Base-by-base conservation (phyloP, 441 rosid genomes). In the Jatropha multifida region DNA sequence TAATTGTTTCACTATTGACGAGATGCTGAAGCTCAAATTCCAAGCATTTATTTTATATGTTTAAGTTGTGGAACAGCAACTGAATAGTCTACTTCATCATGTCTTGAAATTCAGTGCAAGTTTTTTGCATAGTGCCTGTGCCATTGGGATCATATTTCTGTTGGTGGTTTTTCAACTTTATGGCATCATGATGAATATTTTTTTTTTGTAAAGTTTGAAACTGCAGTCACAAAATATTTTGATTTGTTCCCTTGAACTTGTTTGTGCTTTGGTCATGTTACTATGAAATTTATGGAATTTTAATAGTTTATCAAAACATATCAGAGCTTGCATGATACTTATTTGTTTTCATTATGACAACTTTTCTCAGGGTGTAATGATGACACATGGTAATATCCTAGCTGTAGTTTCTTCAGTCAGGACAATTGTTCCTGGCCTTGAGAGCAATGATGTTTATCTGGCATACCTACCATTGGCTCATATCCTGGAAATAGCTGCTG, bases 391-490 rank as follows among this genome's bases (percentile, higher is more conserved):
- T 71, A 96, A 96, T 86, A 91, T 94, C 76, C 89, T 96, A 74
- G 97, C 99, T 68, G 89, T 91, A 44, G 97, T 89, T 79, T 91
- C 98, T 77, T 92, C 98, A 61, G 98, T 92, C 65, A 85, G 87
- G 99, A 91, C 94, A 51, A 89, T 96, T 79, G 96, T 96, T 86
- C 98, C 99, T 64, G 83, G 71, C 68, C 92, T 96, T 55, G 97
- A 90, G 75, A 82, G 81, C 91, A 89, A 87, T 76, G 98, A 96
- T 78, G 84, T 84, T 72, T 94, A 96, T 87, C 83, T 94, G 79
- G 98, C 98, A 49, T 96, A 88, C 85, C 86, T 96, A 54, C 99
- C 98, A 32, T 77, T 94, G 85, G 98, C 99, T 75, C 98, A 94
- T 81, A 88, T 96, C 73, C 98, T 96, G 81, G 99, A 96, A 88